Conservation (phyloP, 2,329 filamentous ascomycete genomes). For the Stagonosporopsis rhizophila region DNA sequence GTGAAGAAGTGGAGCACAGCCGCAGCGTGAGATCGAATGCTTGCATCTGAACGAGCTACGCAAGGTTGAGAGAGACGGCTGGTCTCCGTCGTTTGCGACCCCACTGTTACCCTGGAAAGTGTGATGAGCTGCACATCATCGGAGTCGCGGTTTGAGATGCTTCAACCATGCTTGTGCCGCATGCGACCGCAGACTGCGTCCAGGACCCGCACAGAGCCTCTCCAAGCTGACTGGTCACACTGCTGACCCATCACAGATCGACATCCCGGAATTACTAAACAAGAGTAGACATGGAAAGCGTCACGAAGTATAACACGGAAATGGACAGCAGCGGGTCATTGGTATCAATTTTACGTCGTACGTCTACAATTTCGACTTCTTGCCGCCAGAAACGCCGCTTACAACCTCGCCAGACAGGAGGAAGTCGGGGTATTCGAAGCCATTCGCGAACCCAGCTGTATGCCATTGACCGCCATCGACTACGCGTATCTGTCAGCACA, state of each 20-base stretch:
- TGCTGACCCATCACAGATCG: not conserved
- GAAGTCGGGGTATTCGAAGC: slow-evolving; percentile 65
- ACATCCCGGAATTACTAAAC: not conserved
- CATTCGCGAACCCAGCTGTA: slow-evolving; percentile 45
- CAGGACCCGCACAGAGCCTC: not conserved
- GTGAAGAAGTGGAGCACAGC: not conserved
- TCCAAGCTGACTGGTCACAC: not conserved
- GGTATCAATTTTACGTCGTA: not conserved
- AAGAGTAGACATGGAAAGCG: not conserved
- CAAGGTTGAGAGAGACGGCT: not conserved
- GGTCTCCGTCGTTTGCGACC: not conserved
- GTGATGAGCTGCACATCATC: not conserved
- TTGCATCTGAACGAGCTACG: not conserved
- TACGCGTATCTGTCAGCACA: slow-evolving; percentile 29
- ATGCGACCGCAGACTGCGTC: too few relatives aligned
- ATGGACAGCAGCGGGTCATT: not conserved
- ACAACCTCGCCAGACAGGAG: slow-evolving; percentile 61
- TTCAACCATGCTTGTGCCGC: not conserved
- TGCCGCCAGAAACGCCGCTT: slow-evolving; percentile 64
- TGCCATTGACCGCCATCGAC: slow-evolving; percentile 64
- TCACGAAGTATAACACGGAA: not conserved
- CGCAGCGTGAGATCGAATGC: slow-evolving; percentile 11
- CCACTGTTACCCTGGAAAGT: not conserved
- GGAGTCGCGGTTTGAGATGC: not conserved
- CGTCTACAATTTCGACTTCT: slow-evolving; percentile 62